phyloP scores from a whole-genome alignment of 352 stramenopile genomes.

The Thraustochytrium sp. region DNA sequence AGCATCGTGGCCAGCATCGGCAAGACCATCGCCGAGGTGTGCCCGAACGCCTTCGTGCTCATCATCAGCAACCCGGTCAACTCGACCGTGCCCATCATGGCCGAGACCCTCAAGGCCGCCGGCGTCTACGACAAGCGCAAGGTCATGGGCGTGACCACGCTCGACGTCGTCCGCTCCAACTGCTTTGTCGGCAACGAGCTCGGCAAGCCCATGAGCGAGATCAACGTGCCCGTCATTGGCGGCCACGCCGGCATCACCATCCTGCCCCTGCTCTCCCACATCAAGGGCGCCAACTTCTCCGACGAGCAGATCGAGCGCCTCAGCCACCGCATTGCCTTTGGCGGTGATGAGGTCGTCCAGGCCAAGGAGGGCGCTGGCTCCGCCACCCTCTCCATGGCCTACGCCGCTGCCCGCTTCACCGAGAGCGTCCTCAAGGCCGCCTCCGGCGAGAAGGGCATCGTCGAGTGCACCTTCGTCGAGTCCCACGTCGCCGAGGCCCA shows the following conservation, averaged over 20 bases:
- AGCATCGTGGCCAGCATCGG: conserved; percentile 92
- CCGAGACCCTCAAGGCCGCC: conserved; percentile 93
- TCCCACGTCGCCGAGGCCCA: conserved; percentile 80
- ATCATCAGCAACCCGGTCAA: conserved; percentile 99
- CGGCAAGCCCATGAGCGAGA: conserved; percentile 59
- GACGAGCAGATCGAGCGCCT: conserved; percentile 88
- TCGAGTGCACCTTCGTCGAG: conserved; percentile 95
- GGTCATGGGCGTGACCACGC: conserved; percentile 95
- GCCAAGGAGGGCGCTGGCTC: conserved; percentile 94
- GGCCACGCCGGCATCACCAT: conserved; percentile 99
- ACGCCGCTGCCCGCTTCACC: conserved; percentile 91
- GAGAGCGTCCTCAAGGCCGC: conserved; percentile 86
- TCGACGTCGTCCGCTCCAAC: conserved; percentile 95
- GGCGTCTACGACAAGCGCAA: conserved; percentile 71
- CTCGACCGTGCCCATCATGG: conserved; percentile 97
- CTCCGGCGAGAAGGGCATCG: conserved; percentile 82
- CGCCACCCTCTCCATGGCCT: conserved; percentile 98
- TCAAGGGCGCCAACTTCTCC: conserved; percentile 66
- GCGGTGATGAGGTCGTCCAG: conserved; percentile 92
- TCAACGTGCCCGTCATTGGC: conserved; percentile 93
- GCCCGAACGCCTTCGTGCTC: conserved; percentile 87
- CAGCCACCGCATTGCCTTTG: conserved; percentile 92
- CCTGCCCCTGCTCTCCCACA: conserved; percentile 92
- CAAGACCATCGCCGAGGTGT: conserved; percentile 84
- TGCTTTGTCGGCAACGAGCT: conserved; percentile 82